Evolutionary conservation across 768 basidiomycete genomes (phyloP), one percentile per base, ranked within the genome.

Genomic region (Suillus subaureus): DNA sequence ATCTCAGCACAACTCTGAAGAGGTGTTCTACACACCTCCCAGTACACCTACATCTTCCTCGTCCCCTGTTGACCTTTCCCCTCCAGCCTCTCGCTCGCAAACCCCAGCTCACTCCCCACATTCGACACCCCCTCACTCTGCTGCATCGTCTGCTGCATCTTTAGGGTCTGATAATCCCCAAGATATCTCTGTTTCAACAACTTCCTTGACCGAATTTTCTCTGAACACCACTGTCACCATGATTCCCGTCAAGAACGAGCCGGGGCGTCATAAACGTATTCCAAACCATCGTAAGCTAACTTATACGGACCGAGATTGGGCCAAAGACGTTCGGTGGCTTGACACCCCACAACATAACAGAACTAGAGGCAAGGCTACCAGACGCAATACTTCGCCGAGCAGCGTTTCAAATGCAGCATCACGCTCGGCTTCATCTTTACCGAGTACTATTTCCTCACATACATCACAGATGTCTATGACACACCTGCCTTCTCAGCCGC

Each of bases 251-350:
- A 11, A 35, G 16, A 52, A 64, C 67, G 23, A 66, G 65, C 13
- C 62, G 0, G 31, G 69, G 57, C 65, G 64, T 39, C 68, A 67
- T 62, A 70, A 60, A 63, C 65, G 58, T 37, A 28, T 71, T 67
- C 43, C 65, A 61, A 26, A 74, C 56, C 61, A 67, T 55, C 69
- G 73, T 64, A 74, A 78, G 43, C 68, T 73, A 62, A 77, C 79
- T 21, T 81, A 82, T 71, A 83, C 82, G 4, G 84, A 86, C 70
- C 82, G 87, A 61, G 85, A 89, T 68, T 91, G 89, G 90, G 84
- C 87, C 15, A 85, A 83, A 67, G 89, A 91, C 60, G 84, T 89
- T 21, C 82, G 87, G 40, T 90, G 87, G 87, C 84, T 92, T 37
- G 83, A 78, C 37, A 72, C 79, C 61, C 73, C 84, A 45, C 72